Evolutionary conservation across 768 basidiomycete species (phyloP), one percentile per base, ranked within the genome.

Genomic region (Amanita subjunquillea): DNA sequence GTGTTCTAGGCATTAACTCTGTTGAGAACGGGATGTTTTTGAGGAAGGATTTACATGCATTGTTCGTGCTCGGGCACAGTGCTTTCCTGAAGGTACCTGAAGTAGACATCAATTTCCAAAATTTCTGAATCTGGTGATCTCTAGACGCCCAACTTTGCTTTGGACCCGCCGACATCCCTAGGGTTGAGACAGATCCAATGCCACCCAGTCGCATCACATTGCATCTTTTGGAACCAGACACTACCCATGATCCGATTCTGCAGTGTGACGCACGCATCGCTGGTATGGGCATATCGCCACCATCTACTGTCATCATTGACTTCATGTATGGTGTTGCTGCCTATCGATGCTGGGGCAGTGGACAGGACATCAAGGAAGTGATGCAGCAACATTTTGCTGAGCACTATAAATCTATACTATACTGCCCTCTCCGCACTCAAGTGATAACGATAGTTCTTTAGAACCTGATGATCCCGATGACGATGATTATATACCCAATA

Each of bases 291-390:
- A 41, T 41, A 41, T 41, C 20, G 6, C 39, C 39, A 41, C 39
- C 39, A 41, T 41, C 39, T 41, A 41, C 39, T 9, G 39, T 41
- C 39, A 41, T 41, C 15, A 5, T 41, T 41, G 39, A 41, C 39
- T 17, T 54, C 55, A 54, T 55, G 48, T 59, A 57, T 50, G 58
- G 58, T 27, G 27, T 46, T 55, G 56, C 58, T 43, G 56, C 56
- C 39, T 57, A 55, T 48, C 17, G 25, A 32, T 51, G 44, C 51
- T 59, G 58, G 58, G 45, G 43, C 37, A 51, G 43, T n/a, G 52
- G 57, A 41, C 49, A 46, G 39, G 50, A 29, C 20, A 59, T 53
- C 23, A 27, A 49, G 15, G 44, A 53, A 20, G 39, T 55, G 43
- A 54, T 56, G 57, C 50, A 56, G 39, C 39, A 41, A 30, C 3